phyloP scores from a whole-genome alignment of 2,329 filamentous ascomycete genomes.

The Colletotrichum sp. region DNA sequence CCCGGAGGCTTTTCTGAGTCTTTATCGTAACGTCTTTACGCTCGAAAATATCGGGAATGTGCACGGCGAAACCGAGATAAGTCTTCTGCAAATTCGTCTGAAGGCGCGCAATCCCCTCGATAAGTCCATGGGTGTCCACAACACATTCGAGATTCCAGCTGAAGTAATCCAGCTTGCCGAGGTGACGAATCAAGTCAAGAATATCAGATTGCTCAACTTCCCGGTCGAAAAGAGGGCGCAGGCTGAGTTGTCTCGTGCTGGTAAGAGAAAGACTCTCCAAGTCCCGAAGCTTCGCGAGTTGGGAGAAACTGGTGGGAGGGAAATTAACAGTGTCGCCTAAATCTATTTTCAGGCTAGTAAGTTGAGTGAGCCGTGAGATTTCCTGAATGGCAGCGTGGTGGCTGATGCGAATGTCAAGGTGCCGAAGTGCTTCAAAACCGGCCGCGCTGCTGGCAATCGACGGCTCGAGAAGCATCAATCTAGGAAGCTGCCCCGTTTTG shows the following conservation, averaged over 20 bases:
- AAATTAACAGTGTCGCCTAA: not conserved
- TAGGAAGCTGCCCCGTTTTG: not conserved
- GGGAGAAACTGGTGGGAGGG: not conserved
- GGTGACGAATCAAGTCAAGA: not conserved
- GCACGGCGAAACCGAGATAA: not conserved
- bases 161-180: not conserved
- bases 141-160: not conserved
- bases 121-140: not conserved
- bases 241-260: not conserved
- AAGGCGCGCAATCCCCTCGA: not conserved
- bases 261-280: not conserved
- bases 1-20: not conserved
- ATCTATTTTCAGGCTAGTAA: not conserved
- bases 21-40: not conserved
- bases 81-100: not conserved
- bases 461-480: not conserved
- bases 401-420: not conserved
- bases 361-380: not conserved
- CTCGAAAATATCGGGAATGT: not conserved
- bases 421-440: not conserved
- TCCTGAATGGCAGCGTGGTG: not conserved
- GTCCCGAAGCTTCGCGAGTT: not conserved
- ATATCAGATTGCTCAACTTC: not conserved
- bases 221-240: not conserved
- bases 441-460: not conserved